Evolutionary conservation across 257 asterid genomes (phyloP).

Genomic region (Rubia yunnanensis): DNA sequence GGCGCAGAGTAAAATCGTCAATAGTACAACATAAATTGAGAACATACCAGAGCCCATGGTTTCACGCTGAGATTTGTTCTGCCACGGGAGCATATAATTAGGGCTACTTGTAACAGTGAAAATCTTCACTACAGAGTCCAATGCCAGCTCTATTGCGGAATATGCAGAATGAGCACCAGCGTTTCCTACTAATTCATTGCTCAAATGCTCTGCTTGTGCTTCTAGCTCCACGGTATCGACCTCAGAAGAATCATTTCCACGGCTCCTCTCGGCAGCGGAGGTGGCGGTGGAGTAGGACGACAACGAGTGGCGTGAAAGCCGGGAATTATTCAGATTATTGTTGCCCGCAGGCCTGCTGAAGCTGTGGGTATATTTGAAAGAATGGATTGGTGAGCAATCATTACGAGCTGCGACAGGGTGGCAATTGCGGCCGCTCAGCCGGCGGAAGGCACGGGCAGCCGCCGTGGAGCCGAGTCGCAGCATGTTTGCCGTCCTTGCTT

Average conservation of each 20-base stretch:
- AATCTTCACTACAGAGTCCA: conserved; percentile 92
- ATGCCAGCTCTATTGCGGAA: conserved; percentile 70
- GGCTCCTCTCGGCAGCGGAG: neutral
- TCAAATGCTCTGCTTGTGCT: conserved; percentile 9
- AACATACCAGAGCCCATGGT: conserved; percentile 82
- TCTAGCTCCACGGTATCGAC: conserved; percentile 13
- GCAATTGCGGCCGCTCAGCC: conserved; percentile 1
- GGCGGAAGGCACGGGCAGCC: conserved; percentile 14
- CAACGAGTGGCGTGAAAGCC: neutral
- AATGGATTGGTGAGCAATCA: neutral
- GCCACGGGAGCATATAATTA: conserved; percentile 88
- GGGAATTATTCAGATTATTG: neutral
- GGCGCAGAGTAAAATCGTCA: too few relatives aligned
- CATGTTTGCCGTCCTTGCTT: conserved; percentile 10
- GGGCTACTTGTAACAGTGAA: conserved; percentile 92
- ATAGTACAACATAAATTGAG: neutral
- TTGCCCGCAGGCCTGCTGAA: neutral
- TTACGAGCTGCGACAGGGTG: neutral
- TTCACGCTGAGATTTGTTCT: conserved; percentile 92
- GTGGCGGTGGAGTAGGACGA: conserved; percentile 8
- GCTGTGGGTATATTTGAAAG: neutral
- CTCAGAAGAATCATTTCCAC: conserved; percentile 4
- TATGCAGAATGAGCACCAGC: conserved; percentile 62
- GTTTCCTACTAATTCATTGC: conserved; percentile 30
- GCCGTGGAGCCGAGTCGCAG: conserved; percentile 13